phyloP scores from a whole-genome alignment of 345 rosid species.

The Eucalyptus paniculata region DNA sequence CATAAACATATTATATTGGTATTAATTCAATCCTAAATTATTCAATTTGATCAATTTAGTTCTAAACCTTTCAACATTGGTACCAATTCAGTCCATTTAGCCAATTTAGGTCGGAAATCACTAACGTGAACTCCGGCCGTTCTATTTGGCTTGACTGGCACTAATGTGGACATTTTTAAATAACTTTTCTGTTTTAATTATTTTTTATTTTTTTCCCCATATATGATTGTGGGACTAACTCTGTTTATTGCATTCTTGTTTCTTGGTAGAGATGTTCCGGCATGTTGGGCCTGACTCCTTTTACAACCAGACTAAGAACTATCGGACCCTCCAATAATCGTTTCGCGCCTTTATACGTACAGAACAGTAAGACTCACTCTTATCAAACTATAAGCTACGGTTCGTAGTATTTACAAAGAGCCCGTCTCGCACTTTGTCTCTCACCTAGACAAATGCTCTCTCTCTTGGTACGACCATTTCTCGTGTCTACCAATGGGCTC shows the following conservation, averaged over 20 bases:
- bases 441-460: neutral
- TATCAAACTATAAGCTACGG: neutral
- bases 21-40: rapidly evolving
- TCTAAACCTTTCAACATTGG: rapidly evolving
- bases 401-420: too few species aligned
- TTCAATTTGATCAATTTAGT: too few species aligned
- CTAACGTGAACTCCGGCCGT: rapidly evolving
- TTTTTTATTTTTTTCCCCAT: too few species aligned
- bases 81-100: rapidly evolving
- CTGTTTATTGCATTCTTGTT: neutral
- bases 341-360: neutral
- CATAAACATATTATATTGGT: rapidly evolving
- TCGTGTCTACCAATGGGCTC: neutral
- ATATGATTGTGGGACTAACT: neutral
- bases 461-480: neutral
- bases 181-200: too few species aligned
- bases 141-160: rapidly evolving
- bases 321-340: neutral
- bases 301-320: neutral
- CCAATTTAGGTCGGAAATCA: rapidly evolving
- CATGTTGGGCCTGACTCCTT: neutral
- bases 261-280: neutral
- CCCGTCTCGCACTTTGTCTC: neutral
- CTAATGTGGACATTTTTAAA: neutral
- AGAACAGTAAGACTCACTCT: neutral